These are phyloP conservation scores for Incumbomyces delicatus DNA, from an alignment of 2,329 filamentous ascomycete species.

Conservation along the genomic window DNA sequence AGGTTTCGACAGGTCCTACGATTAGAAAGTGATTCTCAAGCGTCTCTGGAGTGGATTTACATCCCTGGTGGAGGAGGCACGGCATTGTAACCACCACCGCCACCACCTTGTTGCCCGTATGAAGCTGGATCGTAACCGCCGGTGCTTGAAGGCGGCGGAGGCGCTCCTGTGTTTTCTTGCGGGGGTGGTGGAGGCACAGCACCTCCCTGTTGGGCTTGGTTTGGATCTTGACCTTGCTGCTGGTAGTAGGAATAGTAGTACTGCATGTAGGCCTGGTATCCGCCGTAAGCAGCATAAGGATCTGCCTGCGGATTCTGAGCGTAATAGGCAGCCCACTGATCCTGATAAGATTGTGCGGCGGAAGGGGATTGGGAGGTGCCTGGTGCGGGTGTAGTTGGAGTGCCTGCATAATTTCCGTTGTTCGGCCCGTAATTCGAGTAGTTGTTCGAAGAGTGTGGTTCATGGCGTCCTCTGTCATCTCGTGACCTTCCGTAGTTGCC, in stretches of 20 bases:
- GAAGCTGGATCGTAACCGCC: background rate
- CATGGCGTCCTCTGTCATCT: background rate
- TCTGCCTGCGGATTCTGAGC: slow-evolving; percentile 6
- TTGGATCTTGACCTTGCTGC: slow-evolving; percentile 5
- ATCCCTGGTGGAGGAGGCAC: slow-evolving; percentile 8
- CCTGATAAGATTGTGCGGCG: slow-evolving; percentile 28
- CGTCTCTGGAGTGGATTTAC: no score
- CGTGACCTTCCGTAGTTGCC: slow-evolving; percentile 7
- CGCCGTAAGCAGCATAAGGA: slow-evolving; percentile 7
- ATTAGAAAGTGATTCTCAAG: no score
- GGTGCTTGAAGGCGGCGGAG: slow-evolving; percentile 27
- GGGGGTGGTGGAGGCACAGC: slow-evolving; percentile 2
- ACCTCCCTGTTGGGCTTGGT: background rate
- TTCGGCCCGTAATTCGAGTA: slow-evolving; percentile 5
- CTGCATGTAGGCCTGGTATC: slow-evolving; percentile 8
- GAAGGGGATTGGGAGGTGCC: slow-evolving; percentile 39
- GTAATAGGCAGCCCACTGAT: slow-evolving; percentile 7
- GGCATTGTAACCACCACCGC: slow-evolving; percentile 25
- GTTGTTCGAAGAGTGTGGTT: slow-evolving; percentile 2
- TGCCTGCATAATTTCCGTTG: slow-evolving; percentile 16
- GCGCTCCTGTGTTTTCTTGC: slow-evolving; percentile 29
- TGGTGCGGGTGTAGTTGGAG: slow-evolving; percentile 23
- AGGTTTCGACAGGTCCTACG: no score
- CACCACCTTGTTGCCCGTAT: background rate
- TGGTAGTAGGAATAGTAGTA: slow-evolving; percentile 7